These are phyloP conservation scores for Comarum palustre DNA, from an alignment of 306 rosid species.

Conservation along the genomic window DNA sequence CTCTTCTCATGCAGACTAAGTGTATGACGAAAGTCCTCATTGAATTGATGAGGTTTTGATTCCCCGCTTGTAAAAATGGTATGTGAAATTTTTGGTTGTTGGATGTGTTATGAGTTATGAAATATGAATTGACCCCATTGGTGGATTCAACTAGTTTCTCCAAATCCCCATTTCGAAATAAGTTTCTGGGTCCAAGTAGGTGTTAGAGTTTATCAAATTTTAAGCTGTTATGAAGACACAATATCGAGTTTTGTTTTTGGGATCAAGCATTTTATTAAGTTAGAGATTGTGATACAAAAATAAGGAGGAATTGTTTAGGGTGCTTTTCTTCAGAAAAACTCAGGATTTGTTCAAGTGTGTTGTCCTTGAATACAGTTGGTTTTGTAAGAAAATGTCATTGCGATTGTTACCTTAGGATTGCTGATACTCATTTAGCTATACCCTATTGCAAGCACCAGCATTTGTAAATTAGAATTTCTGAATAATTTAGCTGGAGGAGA, in stretches of 20 bases:
- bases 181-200: neutral
- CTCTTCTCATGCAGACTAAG: slow-evolving; percentile 23
- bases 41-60: slow-evolving; percentile 22
- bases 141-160: neutral
- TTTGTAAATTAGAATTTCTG: neutral
- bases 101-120: neutral
- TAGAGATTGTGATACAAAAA: neutral
- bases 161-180: neutral
- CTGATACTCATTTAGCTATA: neutral
- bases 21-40: slow-evolving; percentile 33
- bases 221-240: neutral
- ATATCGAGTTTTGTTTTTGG: slow-evolving; percentile 1
- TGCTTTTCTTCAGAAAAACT: neutral
- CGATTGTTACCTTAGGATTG: neutral
- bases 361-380: neutral
- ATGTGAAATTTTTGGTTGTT: slow-evolving; percentile 7
- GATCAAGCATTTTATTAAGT: neutral
- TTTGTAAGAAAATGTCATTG: neutral
- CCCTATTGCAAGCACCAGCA: neutral
- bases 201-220: neutral
- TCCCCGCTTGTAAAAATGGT: slow-evolving; percentile 51
- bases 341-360: neutral
- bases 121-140: neutral
- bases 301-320: neutral
- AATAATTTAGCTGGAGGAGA: neutral